Base-by-base conservation (phyloP, 371 early-diverging fungal species). In the Circinella umbellata region DNA sequence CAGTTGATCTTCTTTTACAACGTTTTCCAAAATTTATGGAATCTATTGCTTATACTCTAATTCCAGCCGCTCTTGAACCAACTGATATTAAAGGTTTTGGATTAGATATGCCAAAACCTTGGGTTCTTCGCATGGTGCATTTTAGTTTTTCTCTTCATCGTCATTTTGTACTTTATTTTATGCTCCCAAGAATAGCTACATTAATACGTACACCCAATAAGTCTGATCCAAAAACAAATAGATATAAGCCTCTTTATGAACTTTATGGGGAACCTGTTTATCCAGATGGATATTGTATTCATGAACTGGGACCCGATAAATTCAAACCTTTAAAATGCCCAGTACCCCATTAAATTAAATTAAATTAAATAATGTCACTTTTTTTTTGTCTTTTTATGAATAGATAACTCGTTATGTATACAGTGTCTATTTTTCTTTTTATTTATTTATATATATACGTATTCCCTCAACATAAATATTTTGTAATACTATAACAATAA, bases 271-370 rank as follows among this genome's bases (percentile, higher is more conserved):
- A 38, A 38, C 46, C 57, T 6, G 69, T 75, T 5, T 80, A 80
- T 62, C 69, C 78, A 4, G 60, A 78, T 46, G 84, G 84, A 0
- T 84, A 84, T 38, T 68, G 69, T 17, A 71, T 80, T 18, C 66
- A 73, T 14, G 84, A 84, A 47, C 48, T 84, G 4, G 84, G 84
- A 7, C 84, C 84, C 0, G 68, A 69, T 4, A 78, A 78, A 67
- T 79, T 72, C 34, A 20, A 71, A 37, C 75, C 75, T 17, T 15
- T 62, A 7, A 68, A 51, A 13, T 72, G 72, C 18, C 72, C 72
- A 9, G 47, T 70, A 17, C 13, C 17, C 15, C 65, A 67, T 67
- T 57, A 57, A 18, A 13, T 6, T 42, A 42, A 3, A 6, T 39
- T 39, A n/a, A n/a, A n/a, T n/a, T n/a, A n/a, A n/a, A n/a, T n/a